Evolutionary conservation across 2,329 filamentous ascomycete genomes (phyloP).

Genomic region (Sporothrix humicola): DNA sequence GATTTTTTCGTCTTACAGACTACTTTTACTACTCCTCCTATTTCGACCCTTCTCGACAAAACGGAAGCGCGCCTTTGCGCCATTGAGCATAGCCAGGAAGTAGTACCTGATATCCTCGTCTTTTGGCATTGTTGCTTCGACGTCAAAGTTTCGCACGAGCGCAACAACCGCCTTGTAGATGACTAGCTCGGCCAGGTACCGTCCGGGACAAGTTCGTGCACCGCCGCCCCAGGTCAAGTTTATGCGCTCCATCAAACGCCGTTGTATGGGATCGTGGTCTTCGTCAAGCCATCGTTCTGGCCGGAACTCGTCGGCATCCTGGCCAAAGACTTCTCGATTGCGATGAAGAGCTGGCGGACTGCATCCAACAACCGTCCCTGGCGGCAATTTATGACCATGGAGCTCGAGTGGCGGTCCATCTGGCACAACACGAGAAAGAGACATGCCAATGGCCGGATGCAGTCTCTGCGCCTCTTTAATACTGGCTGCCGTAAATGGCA

Average conservation of each 20-base stretch:
- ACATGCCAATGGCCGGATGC: constrained; percentile 59
- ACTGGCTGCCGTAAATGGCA: constrained; percentile 51
- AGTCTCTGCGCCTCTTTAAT: constrained; percentile 59
- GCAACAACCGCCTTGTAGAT: constrained; percentile 52
- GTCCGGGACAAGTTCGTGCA: constrained; percentile 56
- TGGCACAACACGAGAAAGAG: constrained; percentile 55
- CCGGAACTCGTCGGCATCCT: constrained; percentile 50
- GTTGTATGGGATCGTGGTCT: constrained; percentile 38
- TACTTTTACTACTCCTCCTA: constrained; percentile 29
- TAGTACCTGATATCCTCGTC: constrained; percentile 53
- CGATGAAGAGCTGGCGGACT: constrained; percentile 58
- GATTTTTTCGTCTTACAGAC: not conserved
- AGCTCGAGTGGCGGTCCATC: constrained; percentile 42
- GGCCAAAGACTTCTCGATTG: constrained; percentile 56
- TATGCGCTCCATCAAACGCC: constrained; percentile 53
- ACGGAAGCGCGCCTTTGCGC: constrained; percentile 51
- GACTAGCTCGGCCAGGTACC: constrained; percentile 58
- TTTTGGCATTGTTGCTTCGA: constrained; percentile 49
- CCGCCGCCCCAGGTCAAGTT: constrained; percentile 61
- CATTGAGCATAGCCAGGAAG: constrained; percentile 60
- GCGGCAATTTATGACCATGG: constrained; percentile 50
- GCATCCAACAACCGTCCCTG: constrained; percentile 57
- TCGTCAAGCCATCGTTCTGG: constrained; percentile 56
- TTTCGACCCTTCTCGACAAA: not conserved
- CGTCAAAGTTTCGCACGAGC: constrained; percentile 53